phyloP scores from a whole-genome alignment of 2,329 filamentous ascomycete species.

The Penicillium sp. region DNA sequence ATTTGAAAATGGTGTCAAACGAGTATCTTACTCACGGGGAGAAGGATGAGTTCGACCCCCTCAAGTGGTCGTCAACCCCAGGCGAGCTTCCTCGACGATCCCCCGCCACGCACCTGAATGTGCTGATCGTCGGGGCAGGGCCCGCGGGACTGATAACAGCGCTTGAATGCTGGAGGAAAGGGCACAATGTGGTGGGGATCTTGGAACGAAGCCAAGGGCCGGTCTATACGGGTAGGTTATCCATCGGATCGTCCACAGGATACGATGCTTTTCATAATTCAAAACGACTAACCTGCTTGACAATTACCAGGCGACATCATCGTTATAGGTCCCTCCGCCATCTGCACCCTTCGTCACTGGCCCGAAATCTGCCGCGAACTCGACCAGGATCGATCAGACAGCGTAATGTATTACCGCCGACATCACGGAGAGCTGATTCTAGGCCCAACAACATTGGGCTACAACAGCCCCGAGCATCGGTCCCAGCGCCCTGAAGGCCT shows the following conservation, averaged over 20 bases:
- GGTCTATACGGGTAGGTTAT: neutral
- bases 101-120: slow-evolving; percentile 14
- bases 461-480: neutral
- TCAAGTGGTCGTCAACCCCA: neutral
- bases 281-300: no score
- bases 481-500: neutral
- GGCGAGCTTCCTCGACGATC: slow-evolving; percentile 5
- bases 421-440: neutral
- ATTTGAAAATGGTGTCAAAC: no score
- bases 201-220: slow-evolving; percentile 15
- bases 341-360: slow-evolving; percentile 14
- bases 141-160: slow-evolving; percentile 22
- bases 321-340: slow-evolving; percentile 11
- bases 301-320: slow-evolving; percentile 18
- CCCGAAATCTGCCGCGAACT: slow-evolving; percentile 10
- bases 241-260: no score
- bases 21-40: neutral
- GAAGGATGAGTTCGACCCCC: neutral
- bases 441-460: neutral
- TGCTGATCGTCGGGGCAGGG: slow-evolving; percentile 24
- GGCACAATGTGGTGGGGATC: slow-evolving; percentile 21
- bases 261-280: no score
- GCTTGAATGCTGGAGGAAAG: slow-evolving; percentile 26
- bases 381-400: slow-evolving; percentile 10
- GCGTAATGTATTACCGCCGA: neutral